Percentiles rank a stretch among this genome's conserved stretches.
Evolutionary conservation across 1,284 basidiomycete genomes (phyloP).

Genomic region (Chalciporus sp.): DNA sequence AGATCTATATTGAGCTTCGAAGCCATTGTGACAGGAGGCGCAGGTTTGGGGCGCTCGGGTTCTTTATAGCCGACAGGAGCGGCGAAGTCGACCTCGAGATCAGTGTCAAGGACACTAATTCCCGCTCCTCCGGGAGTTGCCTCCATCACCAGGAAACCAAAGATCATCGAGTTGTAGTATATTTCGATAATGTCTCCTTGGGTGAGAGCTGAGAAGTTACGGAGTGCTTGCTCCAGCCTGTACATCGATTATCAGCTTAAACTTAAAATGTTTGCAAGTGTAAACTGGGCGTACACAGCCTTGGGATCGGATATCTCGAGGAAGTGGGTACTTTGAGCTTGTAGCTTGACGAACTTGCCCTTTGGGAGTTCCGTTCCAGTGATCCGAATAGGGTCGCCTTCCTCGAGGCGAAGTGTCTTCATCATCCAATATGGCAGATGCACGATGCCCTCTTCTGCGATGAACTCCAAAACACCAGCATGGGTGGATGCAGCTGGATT

Average conservation of each 20-base stretch:
- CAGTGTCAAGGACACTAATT: slow-evolving; percentile 92
- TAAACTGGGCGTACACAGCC: slow-evolving; percentile 76
- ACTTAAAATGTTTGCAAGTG: not conserved
- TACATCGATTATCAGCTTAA: slow-evolving; percentile 4
- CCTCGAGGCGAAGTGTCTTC: slow-evolving; percentile 89
- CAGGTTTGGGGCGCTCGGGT: slow-evolving; percentile 82
- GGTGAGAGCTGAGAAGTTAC: slow-evolving; percentile 90
- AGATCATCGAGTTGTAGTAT: slow-evolving; percentile 89
- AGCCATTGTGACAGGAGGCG: slow-evolving; percentile 91
- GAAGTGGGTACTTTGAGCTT: slow-evolving; percentile 95
- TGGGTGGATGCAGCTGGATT: slow-evolving; percentile 90
- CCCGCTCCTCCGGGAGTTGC: slow-evolving; percentile 85
- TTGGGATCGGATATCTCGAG: slow-evolving; percentile 95
- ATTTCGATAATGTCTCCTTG: slow-evolving; percentile 94
- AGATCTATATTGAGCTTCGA: slow-evolving; percentile 96
- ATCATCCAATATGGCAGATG: slow-evolving; percentile 99
- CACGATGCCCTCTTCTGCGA: slow-evolving; percentile 94
- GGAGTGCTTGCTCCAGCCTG: slow-evolving; percentile 92
- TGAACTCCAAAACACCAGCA: slow-evolving; percentile 98
- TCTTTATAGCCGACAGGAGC: slow-evolving; percentile 84
- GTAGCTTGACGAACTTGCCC: slow-evolving; percentile 95
- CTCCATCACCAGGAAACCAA: slow-evolving; percentile 97
- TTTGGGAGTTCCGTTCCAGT: slow-evolving; percentile 88
- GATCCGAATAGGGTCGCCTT: slow-evolving; percentile 94
- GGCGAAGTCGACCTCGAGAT: slow-evolving; percentile 90